phyloP scores from a whole-genome alignment of 208 protist genomes.

The Leishmania martiniquensis region DNA sequence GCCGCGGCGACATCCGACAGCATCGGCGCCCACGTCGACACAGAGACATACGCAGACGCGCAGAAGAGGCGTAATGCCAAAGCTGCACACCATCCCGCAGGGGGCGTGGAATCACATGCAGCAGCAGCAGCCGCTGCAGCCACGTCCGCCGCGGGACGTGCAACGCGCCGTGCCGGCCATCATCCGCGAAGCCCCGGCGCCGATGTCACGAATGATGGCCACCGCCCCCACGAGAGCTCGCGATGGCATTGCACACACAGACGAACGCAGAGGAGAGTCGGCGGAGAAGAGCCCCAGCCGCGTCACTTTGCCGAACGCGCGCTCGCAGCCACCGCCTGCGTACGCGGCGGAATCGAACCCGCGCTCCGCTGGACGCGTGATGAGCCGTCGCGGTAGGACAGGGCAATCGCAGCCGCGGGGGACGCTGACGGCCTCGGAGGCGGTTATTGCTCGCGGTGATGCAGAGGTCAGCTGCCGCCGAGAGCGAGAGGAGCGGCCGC shows the following conservation, averaged over 20 bases:
- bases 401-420: neutral
- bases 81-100: conserved; percentile 1
- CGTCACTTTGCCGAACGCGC: neutral
- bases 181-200: neutral
- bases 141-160: neutral
- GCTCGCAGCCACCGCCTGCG: neutral
- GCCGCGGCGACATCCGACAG: no score
- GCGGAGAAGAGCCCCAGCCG: neutral
- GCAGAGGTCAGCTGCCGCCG: neutral
- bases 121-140: neutral
- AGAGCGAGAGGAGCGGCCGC: neutral
- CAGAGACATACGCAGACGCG: neutral
- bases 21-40: neutral
- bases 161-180: neutral
- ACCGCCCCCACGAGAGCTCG: neutral
- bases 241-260: neutral
- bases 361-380: neutral
- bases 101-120: neutral
- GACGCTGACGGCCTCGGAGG: neutral
- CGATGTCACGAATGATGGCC: neutral
- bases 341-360: neutral
- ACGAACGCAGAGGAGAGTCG: neutral
- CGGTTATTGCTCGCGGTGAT: neutral
- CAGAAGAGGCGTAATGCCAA: neutral
- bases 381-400: neutral